Base-by-base conservation (phyloP, 139 green algal species). In the Prasinococcaceae sp. region DNA sequence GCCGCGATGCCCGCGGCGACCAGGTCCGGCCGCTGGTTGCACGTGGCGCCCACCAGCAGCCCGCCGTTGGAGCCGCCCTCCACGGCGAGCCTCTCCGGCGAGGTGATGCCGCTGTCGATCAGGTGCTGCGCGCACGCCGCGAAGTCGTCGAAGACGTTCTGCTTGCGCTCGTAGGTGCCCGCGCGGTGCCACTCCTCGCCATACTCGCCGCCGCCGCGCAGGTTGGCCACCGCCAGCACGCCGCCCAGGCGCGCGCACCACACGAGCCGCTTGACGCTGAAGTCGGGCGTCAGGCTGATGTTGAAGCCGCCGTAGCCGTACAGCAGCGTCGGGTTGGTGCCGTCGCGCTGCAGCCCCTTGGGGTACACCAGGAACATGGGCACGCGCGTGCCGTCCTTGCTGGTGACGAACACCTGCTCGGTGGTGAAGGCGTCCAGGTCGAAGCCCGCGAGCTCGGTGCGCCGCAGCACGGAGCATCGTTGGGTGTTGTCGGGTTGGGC, bases 301-400 rank as follows among this genome's bases (percentile, higher is more conserved):
- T 90, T 94, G 78, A 96, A 96, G 20, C 87, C 87, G 6, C 77
- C 86, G 49, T 94, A 95, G 36, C 81, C 86, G 41, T 94, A 95
- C 8, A 96, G 75, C 56, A 95, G 74, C 2, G 79, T 81, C 29
- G 82, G 81, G 29, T 73, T 69, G 24, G 22, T 60, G 33, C 73
- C 70, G 40, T 88, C 69, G 47, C 82, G 66, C 19, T 54, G 16
- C 10, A 81, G 25, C 4, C 66, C 79, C 50, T 82, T 83, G 6
- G 48, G 14, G 14, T 32, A 47, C 16, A 66, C 58, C 17, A 94
- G 63, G 59, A 94, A 94, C 71, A 92, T 82, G 0, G 84, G 84
- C 2, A 94, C 61, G 38, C 32, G 25, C 24, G 60, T 63, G 24
- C 52, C 86, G 60, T 95, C 86, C 39, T 70, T 79, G 71, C 64